phyloP scores from a whole-genome alignment of 208 protist species.

The Naegleria gruberi region DNA sequence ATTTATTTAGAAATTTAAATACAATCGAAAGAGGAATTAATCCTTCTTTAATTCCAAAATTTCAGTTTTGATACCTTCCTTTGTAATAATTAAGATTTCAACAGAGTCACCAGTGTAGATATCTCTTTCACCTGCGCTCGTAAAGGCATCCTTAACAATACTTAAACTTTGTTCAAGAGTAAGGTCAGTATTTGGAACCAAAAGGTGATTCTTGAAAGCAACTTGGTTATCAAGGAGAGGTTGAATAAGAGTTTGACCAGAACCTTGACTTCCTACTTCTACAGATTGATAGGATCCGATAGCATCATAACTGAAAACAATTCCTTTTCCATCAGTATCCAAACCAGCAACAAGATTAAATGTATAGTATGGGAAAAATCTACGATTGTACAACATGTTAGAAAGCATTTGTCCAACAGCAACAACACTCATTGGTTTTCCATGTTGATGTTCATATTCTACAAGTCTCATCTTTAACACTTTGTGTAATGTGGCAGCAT shows the following conservation, averaged over 20 bases:
- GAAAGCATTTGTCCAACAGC: conserved; percentile 91
- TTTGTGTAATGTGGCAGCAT: conserved; percentile 89
- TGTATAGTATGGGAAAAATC: conserved; percentile 99
- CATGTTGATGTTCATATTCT: conserved; percentile 87
- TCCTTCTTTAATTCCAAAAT: conserved; percentile 9
- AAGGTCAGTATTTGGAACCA: conserved; percentile 37
- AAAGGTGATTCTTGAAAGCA: conserved; percentile 65
- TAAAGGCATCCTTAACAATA: conserved; percentile 91
- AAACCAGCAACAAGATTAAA: conserved; percentile 96
- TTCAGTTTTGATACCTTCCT: conserved; percentile 40
- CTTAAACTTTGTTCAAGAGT: conserved; percentile 64
- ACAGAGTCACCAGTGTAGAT: conserved; percentile 88
- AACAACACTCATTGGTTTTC: conserved; percentile 71
- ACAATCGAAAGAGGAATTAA: background rate
- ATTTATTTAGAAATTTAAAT: background rate
- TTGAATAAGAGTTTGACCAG: conserved; percentile 83
- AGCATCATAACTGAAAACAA: conserved; percentile 96
- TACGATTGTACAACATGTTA: conserved; percentile 91
- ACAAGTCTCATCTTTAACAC: conserved; percentile 77
- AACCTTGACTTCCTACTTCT: conserved; percentile 78
- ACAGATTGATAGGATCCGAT: conserved; percentile 91
- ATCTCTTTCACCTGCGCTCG: conserved; percentile 87
- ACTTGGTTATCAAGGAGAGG: conserved; percentile 95
- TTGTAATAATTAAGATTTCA: conserved; percentile 79
- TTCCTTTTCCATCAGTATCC: conserved; percentile 81